Percentiles rank a stretch among this genome's conserved stretches.
Evolutionary conservation across 768 basidiomycete species (phyloP).

Genomic region (Mycena pura): DNA sequence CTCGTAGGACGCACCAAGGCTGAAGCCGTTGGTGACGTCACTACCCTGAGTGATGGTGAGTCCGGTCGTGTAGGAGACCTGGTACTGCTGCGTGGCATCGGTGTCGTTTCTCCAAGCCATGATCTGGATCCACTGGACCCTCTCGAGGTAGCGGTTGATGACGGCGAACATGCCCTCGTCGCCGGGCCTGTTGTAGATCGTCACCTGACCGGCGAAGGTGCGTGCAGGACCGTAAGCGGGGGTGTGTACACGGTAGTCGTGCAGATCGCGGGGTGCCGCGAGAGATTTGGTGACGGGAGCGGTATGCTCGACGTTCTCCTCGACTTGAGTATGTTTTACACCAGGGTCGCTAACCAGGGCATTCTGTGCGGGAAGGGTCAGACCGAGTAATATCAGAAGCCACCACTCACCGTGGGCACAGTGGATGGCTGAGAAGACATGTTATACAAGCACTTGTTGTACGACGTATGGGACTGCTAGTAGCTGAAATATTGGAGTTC

Average conservation of each 20-base stretch:
- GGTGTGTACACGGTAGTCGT: neutral
- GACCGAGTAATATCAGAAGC: neutral
- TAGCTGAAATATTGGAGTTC: neutral
- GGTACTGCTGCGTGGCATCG: no score
- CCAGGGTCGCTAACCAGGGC: neutral
- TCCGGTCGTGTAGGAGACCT: no score
- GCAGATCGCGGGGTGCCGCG: neutral
- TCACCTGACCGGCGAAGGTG: neutral
- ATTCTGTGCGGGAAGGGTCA: neutral
- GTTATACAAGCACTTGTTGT: constrained; percentile 2
- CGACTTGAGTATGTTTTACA: neutral
- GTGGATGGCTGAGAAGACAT: neutral
- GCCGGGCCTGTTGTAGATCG: no score
- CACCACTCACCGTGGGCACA: no score
- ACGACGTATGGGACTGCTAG: neutral
- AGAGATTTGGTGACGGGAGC: no score
- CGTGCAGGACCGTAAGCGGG: neutral
- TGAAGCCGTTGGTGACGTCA: neutral
- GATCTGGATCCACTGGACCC: no score
- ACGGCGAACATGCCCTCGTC: no score
- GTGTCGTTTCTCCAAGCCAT: no score
- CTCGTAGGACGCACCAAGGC: neutral
- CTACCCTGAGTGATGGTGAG: no score
- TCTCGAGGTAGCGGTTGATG: no score
- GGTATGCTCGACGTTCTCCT: no score